phyloP scores from a whole-genome alignment of 208 protist species.

The Naegleria lovaniensis region DNA sequence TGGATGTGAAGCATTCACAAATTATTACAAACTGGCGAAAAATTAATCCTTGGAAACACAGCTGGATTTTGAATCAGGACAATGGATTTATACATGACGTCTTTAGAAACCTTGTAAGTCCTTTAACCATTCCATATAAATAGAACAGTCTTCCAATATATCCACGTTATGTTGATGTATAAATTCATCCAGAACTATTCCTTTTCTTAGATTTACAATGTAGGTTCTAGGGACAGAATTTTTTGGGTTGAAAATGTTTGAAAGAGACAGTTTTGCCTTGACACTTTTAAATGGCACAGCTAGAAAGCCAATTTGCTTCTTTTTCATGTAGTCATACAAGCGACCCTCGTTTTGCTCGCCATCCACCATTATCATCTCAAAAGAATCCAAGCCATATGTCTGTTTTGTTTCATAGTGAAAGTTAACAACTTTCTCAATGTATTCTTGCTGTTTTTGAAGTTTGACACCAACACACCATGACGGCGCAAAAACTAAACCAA shows the following conservation, averaged over 20 bases:
- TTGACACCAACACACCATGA: not conserved
- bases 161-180: not conserved
- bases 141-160: not conserved
- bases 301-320: not conserved
- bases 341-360: not conserved
- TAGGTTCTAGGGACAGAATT: not conserved
- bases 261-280: not conserved
- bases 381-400: not conserved
- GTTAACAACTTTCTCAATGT: not conserved
- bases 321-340: not conserved
- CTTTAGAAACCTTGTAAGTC: not conserved
- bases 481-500: not conserved
- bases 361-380: not conserved
- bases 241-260: not conserved
- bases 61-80: too few relatives aligned
- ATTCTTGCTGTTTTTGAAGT: not conserved
- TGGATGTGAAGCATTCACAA: not conserved
- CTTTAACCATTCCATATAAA: not conserved
- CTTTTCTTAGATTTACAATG: not conserved
- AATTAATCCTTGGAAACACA: too few relatives aligned
- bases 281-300: not conserved
- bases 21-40: not conserved
- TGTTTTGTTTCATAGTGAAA: not conserved
- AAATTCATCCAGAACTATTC: not conserved
- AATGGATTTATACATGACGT: too few relatives aligned